Percentiles rank a stretch among this genome's conserved stretches.
These are phyloP conservation scores for Aechmea fasciata DNA, from an alignment of 176 grass and related monocot genomes.

Conservation along the genomic window DNA sequence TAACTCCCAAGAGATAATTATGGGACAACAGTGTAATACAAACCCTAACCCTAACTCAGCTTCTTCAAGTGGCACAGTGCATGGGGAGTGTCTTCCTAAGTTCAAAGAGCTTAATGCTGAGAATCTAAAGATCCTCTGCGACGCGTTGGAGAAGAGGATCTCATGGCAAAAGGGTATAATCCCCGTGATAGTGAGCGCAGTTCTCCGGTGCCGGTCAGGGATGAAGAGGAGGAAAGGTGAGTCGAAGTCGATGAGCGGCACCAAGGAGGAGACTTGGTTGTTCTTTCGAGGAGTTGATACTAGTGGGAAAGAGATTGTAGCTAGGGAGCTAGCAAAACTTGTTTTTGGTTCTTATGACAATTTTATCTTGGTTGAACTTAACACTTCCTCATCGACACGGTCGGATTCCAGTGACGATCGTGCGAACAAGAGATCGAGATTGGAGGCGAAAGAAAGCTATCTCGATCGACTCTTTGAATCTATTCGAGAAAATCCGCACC, in stretches of 20 bases:
- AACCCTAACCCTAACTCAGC: constrained; percentile 30
- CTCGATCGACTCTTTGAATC: constrained; percentile 53
- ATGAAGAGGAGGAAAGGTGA: constrained; percentile 49
- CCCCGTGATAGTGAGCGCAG: constrained; percentile 54
- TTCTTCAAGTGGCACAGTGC: constrained; percentile 50
- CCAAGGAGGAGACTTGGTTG: constrained; percentile 88
- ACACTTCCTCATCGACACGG: constrained; percentile 5
- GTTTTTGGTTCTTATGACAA: constrained; percentile 59
- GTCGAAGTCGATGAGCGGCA: constrained; percentile 6
- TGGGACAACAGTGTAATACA: not conserved
- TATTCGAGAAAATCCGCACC: constrained; percentile 42
- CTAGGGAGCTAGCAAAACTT: constrained; percentile 61
- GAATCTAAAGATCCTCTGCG: constrained; percentile 75
- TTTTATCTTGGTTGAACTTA: constrained; percentile 31
- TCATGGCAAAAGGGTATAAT: constrained; percentile 80
- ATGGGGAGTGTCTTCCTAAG: constrained; percentile 51
- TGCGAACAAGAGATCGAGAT: constrained; percentile 36
- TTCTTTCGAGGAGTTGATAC: constrained; percentile 64
- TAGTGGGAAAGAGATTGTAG: constrained; percentile 60
- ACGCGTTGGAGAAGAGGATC: constrained; percentile 68
- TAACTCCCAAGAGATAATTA: too few species aligned
- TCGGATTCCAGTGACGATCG: constrained; percentile 33
- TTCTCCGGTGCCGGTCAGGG: constrained; percentile 74
- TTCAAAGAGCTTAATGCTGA: constrained; percentile 93
- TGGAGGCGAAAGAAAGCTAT: constrained; percentile 12